A percentile compares a stretch with the other conserved stretches of the same genome.
Conservation (phyloP, 257 asterid genomes). For the Capsicum chinense region DNA sequence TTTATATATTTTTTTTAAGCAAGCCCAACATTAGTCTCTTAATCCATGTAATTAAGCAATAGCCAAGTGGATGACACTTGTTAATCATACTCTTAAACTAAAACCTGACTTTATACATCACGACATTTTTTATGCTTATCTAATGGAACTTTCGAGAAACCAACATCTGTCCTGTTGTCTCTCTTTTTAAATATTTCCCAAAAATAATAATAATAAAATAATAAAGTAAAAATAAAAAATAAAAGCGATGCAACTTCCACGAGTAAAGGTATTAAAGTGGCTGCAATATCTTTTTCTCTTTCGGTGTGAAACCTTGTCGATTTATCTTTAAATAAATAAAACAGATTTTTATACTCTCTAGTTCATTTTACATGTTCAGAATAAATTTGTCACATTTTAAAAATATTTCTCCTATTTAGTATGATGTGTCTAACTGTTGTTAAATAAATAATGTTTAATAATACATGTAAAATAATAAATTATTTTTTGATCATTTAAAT, state of each 20-base stretch:
- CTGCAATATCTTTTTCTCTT: slow-evolving; percentile 39
- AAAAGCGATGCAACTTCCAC: neutral
- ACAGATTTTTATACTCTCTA: neutral
- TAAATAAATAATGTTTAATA: neutral
- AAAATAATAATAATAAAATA: neutral
- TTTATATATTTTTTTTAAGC: too few species aligned
- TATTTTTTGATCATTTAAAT: neutral
- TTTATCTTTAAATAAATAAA: slow-evolving; percentile 34
- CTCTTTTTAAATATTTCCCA: neutral
- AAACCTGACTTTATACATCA: slow-evolving; percentile 12
- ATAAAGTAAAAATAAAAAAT: neutral
- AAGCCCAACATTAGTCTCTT: neutral
- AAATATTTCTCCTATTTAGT: too few species aligned
- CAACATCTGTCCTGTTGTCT: slow-evolving; percentile 16
- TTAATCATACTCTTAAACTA: slow-evolving; percentile 29
- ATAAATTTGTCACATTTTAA: neutral
- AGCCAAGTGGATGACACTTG: slow-evolving; percentile 41
- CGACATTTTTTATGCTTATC: neutral
- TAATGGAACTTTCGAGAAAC: slow-evolving; percentile 3
- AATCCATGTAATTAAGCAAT: slow-evolving; percentile 25
- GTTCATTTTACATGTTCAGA: neutral
- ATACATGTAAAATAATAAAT: neutral
- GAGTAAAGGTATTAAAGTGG: slow-evolving; percentile 32
- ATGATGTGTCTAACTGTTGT: too few species aligned
- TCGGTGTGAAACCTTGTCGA: slow-evolving; percentile 46